Percentiles rank a stretch among this genome's conserved stretches.
Evolutionary conservation across 192 early-diverging fungal genomes (phyloP).

Genomic region (Mortierella antarctica): DNA sequence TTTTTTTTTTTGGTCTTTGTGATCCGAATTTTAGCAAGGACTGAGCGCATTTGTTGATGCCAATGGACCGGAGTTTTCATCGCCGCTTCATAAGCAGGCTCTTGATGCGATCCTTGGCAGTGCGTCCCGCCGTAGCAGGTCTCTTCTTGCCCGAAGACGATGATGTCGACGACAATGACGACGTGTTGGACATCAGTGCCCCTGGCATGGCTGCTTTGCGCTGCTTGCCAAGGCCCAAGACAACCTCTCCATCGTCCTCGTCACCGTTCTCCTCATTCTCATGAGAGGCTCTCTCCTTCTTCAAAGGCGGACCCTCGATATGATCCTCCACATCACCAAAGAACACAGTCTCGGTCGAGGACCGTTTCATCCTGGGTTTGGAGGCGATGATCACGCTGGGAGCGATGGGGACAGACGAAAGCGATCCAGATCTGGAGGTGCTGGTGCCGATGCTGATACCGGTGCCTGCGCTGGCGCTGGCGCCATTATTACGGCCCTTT

Average conservation of each 20-base stretch:
- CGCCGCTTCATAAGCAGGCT: slow-evolving; percentile 39
- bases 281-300: background rate
- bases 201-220: slow-evolving; percentile 12
- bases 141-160: slow-evolving; percentile 18
- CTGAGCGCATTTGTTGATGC: too few species aligned
- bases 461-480: background rate
- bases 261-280: slow-evolving; percentile 13
- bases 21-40: too few species aligned
- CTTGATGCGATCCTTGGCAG: slow-evolving; percentile 45
- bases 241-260: slow-evolving; percentile 10
- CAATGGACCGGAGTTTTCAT: background rate
- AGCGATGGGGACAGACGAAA: background rate
- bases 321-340: slow-evolving; percentile 33
- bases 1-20: too few species aligned
- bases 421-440: too few species aligned
- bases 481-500: background rate
- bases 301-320: background rate
- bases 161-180: background rate
- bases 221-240: slow-evolving; percentile 23
- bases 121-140: slow-evolving; percentile 3
- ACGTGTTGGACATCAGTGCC: background rate
- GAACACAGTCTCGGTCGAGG: slow-evolving; percentile 33
- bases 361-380: slow-evolving; percentile 1
- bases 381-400: background rate
- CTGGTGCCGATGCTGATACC: background rate